A percentile compares a stretch with the other conserved stretches of the same genome.
Evolutionary conservation across 257 asterid genomes (phyloP).

Genomic region (Orobanche coerulescens): DNA sequence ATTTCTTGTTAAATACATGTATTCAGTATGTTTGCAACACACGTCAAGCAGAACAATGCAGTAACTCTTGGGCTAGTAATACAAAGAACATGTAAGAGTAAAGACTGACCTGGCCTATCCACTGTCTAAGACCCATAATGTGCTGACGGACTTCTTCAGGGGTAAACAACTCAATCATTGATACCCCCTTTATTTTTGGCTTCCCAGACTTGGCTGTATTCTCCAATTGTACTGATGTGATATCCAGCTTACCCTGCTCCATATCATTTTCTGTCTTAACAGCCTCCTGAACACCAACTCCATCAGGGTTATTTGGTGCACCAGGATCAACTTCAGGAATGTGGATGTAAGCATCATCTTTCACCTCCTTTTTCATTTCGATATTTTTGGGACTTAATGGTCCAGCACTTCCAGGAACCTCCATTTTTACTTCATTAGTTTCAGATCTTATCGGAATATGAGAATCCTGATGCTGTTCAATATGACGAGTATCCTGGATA

Average conservation of each 20-base stretch:
- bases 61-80: neutral
- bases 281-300: constrained; percentile 37
- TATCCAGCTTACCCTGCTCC: constrained; percentile 49
- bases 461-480: constrained; percentile 31
- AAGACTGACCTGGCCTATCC: constrained; percentile 94
- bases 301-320: constrained; percentile 33
- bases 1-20: neutral
- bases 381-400: constrained; percentile 35
- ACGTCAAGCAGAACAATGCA: constrained; percentile 12
- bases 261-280: constrained; percentile 51
- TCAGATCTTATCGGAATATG: constrained; percentile 42
- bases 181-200: constrained; percentile 86
- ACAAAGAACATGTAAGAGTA: constrained; percentile 3
- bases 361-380: constrained; percentile 35
- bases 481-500: constrained; percentile 33
- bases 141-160: constrained; percentile 85
- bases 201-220: constrained; percentile 77
- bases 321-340: constrained; percentile 41
- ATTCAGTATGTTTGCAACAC: constrained; percentile 13
- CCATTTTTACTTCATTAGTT: constrained; percentile 44
- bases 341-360: constrained; percentile 35
- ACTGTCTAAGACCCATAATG: constrained; percentile 77
- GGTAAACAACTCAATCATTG: constrained; percentile 86
- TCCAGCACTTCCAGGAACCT: constrained; percentile 34
- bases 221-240: constrained; percentile 40